Evolutionary conservation across 2,329 filamentous ascomycete species (phyloP).

Genomic region (Xylariaceae sp.): DNA sequence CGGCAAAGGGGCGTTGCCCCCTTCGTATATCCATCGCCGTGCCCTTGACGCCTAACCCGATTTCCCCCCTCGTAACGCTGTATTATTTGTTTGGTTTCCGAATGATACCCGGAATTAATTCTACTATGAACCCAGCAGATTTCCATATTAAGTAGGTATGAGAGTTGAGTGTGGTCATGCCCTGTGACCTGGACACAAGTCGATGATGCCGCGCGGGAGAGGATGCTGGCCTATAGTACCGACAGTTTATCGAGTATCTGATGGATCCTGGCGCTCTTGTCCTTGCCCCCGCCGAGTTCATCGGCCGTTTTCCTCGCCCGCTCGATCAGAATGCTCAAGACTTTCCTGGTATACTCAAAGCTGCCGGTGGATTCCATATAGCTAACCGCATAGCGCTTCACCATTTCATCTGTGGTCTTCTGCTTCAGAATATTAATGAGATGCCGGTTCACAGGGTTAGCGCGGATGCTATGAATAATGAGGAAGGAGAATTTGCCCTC

Average conservation of each 20-base stretch:
- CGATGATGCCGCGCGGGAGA: no score
- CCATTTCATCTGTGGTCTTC: slow-evolving; percentile 77
- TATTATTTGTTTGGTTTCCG: background rate
- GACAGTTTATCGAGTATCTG: slow-evolving; percentile 65
- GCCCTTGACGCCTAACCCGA: background rate
- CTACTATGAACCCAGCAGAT: background rate
- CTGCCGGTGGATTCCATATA: slow-evolving; percentile 90
- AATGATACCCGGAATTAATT: background rate
- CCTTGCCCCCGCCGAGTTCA: slow-evolving; percentile 57
- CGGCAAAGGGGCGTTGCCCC: no score
- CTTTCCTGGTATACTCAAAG: slow-evolving; percentile 76
- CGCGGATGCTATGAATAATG: slow-evolving; percentile 85
- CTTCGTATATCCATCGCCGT: no score
- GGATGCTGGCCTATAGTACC: slow-evolving; percentile 7
- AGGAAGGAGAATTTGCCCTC: slow-evolving; percentile 98
- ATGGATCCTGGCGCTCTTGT: slow-evolving; percentile 53
- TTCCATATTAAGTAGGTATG: background rate
- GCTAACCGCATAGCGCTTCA: slow-evolving; percentile 83
- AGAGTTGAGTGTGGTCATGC: background rate
- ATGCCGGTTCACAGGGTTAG: slow-evolving; percentile 67
- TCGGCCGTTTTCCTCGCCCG: slow-evolving; percentile 59
- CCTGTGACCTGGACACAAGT: background rate
- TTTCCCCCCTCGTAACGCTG: background rate
- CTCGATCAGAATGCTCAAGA: slow-evolving; percentile 58
- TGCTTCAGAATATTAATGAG: slow-evolving; percentile 91